Evolutionary conservation across 2,329 filamentous ascomycete genomes (phyloP).

Genomic region (Microdochium trichocladiopsis): DNA sequence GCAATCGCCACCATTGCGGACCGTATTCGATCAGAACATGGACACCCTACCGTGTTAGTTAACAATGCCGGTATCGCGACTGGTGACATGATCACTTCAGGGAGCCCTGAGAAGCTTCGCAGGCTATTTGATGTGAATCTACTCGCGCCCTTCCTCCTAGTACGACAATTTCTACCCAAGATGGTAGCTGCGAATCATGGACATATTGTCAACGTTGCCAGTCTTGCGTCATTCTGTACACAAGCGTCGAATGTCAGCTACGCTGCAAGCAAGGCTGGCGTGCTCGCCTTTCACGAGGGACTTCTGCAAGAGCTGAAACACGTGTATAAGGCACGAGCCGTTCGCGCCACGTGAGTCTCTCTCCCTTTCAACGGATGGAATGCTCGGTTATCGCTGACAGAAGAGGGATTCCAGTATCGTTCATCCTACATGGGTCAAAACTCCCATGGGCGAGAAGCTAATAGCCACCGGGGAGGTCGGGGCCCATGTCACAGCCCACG

Average conservation of each 20-base stretch:
- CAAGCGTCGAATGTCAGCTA: background rate
- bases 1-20: background rate
- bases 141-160: background rate
- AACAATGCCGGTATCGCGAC: slow-evolving; percentile 26
- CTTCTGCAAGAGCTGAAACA: background rate
- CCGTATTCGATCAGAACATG: slow-evolving; percentile 16
- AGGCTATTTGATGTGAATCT: background rate
- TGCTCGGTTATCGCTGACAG: background rate
- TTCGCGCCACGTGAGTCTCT: background rate
- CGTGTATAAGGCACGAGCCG: background rate
- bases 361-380: background rate
- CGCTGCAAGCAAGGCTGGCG: slow-evolving; percentile 35
- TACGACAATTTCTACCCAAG: background rate
- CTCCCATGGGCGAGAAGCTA: background rate
- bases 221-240: background rate
- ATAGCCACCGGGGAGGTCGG: background rate
- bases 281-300: background rate
- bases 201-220: background rate
- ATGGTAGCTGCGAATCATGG: background rate
- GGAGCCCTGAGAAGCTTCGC: background rate
- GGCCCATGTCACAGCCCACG: background rate
- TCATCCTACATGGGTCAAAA: background rate
- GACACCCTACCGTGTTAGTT: slow-evolving; percentile 27
- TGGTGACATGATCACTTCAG: slow-evolving; percentile 12
- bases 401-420: background rate